Evolutionary conservation across 345 rosid species (phyloP), one percentile per base, ranked within the genome.

Genomic region (Aquilaria malaccensis): DNA sequence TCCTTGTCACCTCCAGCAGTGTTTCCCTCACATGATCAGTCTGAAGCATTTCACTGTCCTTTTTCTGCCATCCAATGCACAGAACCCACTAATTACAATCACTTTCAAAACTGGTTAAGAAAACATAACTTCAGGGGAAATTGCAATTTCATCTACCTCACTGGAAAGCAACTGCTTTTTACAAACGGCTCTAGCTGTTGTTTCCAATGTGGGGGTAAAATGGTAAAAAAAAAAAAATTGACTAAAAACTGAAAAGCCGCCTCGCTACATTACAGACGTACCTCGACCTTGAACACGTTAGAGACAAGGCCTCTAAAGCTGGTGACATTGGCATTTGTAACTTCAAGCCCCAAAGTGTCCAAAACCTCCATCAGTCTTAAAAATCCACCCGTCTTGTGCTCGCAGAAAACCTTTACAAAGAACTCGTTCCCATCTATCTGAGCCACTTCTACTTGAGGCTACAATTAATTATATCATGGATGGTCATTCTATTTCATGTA

Each of bases 371-470:
- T 75, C 63, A 93, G 78, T 68, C 81, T 85, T 52, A 81, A 83
- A 71, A 93, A 87, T 2, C 95, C 97, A 12, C 99, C 90, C 0
- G 86, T 77, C 70, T 80, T 86, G 71, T 86, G 89, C 81, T 90
- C 99, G 45, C 92, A 82, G 2, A 94, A 87, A 9, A 90, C 96
- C 78, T 88, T 90, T 11, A 94, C 87, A 72, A 87, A 94, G 65
- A 87, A 94, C 81, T 81, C 84, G 52, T 83, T 90, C 9, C 91
- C 92, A 60, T 94, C 83, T 61, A 90, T 73, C 76, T 90, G 96
- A 55, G 77, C 83, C 66, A 94, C 96, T 61, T 94, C 94, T 58
- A 94, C 99, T 78, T 94, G 97, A 11, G 77, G 84, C 98, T 93
- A 67, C 45, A 67, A 67, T 37, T 2, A 11, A 29, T 15, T 15